Base-by-base conservation (phyloP, 768 basidiomycete genomes). In the Tylopilus cervinicoccineus region DNA sequence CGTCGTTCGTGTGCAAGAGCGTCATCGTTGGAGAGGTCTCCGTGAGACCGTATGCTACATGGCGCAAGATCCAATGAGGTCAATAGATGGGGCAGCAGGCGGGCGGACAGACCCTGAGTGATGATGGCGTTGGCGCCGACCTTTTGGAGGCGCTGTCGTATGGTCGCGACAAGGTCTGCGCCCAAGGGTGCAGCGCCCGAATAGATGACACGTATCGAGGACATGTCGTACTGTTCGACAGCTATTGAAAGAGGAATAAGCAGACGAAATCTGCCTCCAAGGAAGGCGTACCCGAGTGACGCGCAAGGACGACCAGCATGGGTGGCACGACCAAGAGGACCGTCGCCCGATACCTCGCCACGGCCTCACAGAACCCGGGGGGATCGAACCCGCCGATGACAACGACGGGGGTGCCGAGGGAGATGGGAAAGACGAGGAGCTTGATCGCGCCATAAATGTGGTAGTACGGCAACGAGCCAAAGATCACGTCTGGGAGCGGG, bases 111-210 rank as follows among this genome's bases (percentile, higher is more conserved):
- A 81, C 83, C 84, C 66, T 87, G 84, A 13, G 69, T 55, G 24
- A 85, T 71, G 43, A 49, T 50, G 16, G 76, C 56, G 8, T 67
- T 57, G 6, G 68, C 66, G 38, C 77, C 77, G 5, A 71, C 72
- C 4, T 69, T 72, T 13, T 71, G 63, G 26, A 76, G 58, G 40
- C 70, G 70, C 12, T 55, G 50, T 33, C 65, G 57, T 14, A 82
- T 77, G 20, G 78, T 69, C 20, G 72, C 68, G 3, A 79, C 77
- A 16, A 93, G 71, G 3, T 79, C 77, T 1, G 76, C 73, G 0
- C 86, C 84, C 2, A 93, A 68, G 0, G 93, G 92, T 1, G 93
- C 93, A 0, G 91, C 93, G 3, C 88, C 92, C 5, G 81, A 87
- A 52, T 81, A 73, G 28, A 93, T 55, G 4, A 75, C 57, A 19